Evolutionary conservation across 2,329 filamentous ascomycete species (phyloP), one percentile per base, ranked within the genome.

Genomic region (Elsinoe ampelina): DNA sequence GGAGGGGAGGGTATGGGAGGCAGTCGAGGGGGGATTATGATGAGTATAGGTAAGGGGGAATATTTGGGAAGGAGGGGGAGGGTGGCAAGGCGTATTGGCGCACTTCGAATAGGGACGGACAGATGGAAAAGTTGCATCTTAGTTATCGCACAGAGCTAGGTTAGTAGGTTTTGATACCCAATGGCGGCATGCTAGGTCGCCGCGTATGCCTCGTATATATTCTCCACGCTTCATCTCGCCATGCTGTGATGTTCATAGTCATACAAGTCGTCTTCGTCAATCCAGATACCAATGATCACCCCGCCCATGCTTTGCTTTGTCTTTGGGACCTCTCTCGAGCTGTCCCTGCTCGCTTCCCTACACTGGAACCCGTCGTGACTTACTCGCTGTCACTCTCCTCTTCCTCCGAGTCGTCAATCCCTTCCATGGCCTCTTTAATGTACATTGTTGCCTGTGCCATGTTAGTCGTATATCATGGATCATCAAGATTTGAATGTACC

Each of bases 391-490:
- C 74, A 54, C 87, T 83, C 57, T 84, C 80, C 58, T 87, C 83
- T 13, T 78, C 77, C 19, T 81, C 79, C 59, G 88, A 85, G 57
- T 90, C 85, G 65, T 95, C 89, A 58, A 97, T 80, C 64, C 85
- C 86, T 75, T 97, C 92, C 74, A 98, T 96, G 15, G 89, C 90
- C 69, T 95, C 90, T 73, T 97, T 98, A 72, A 98, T 96, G 70
- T 90, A 86, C 61, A 88, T 86, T 62, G 89, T 90, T 64, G 92
- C 89, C 91, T 95, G 63, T 38, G 20, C 47, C 35, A 55, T 58
- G 60, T 63, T 43, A 66, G 58, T 32, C n/a, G 20, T 6, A 20
- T 26, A 13, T 15, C 26, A 42, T 35, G 47, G 12, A 17, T 32
- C 20, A 13, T 10, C 38, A 15, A 13, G n/a, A n/a, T n/a, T n/a